Base-by-base conservation (phyloP, 139 green algal genomes). In the Picochlorum costavermella region DNA sequence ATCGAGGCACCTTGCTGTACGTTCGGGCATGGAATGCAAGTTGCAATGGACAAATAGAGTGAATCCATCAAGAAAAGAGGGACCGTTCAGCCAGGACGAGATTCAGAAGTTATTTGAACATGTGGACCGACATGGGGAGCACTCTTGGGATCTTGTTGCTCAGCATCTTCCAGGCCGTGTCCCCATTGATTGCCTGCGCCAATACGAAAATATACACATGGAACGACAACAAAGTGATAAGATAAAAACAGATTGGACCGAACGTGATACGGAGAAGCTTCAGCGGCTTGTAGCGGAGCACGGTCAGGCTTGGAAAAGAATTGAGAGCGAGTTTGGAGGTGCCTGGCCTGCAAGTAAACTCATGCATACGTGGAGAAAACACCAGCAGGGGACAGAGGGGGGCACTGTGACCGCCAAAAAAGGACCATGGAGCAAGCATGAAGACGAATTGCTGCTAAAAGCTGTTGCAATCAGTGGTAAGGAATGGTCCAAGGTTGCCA, bases 331-430 rank as follows among this genome's bases (percentile, higher is more conserved):
- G 56, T 76, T 68, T 64, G 63, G 63, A 40, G 70, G 63, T 33
- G 43, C 29, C 4, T 76, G 55, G 55, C 26, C 33, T 10, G 16
- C 44, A 3, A 48, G 63, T 37, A 63, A 68, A 56, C 63, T 76
- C 13, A 76, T 76, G 70, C 56, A 76, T 62, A 61, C 61, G 33
- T 76, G 70, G 70, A 57, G 70, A 51, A 63, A 62, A 46, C 70
- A 72, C 20, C 36, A 56, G 20, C 61, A 71, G 58, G 51, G 70
- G 17, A 20, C 25, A 11, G 23, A 43, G 29, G 50, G 29, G 11
- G 48, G 48, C 0, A 55, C 44, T 12, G 49, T 69, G 11, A 4
- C 10, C 1, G 36, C 62, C 16, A 63, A 64, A 28, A 53, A 25
- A 28, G 70, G 70, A n/a, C 56, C 55, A 60, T 76, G 70, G 70